Evolutionary conservation across 352 stramenopile genomes (phyloP).

Genomic region (Blastocystis sp.): DNA sequence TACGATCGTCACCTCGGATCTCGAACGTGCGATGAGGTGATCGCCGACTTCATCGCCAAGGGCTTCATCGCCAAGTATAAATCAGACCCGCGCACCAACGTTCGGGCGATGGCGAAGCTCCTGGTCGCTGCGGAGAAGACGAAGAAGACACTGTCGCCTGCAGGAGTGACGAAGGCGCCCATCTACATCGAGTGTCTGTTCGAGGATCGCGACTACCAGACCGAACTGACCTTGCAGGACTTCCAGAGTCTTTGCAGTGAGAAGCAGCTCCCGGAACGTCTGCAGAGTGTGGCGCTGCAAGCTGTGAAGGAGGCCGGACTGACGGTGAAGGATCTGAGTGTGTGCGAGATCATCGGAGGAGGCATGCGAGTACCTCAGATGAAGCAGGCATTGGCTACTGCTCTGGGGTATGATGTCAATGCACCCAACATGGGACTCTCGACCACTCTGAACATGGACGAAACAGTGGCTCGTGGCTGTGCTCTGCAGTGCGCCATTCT

Average conservation of each 20-base stretch:
- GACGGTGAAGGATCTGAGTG: conserved; percentile 77
- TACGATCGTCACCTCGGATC: conserved; percentile 90
- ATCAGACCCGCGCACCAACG: conserved; percentile 79
- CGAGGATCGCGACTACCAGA: conserved; percentile 91
- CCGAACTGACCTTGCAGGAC: conserved; percentile 83
- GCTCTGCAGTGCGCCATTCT: conserved; percentile 96
- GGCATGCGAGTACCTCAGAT: conserved; percentile 88
- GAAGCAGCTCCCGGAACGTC: conserved; percentile 1
- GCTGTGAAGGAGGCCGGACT: conserved; percentile 76
- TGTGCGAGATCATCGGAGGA: conserved; percentile 90
- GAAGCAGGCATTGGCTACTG: conserved; percentile 81
- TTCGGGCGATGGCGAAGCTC: conserved; percentile 92
- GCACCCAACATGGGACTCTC: conserved; percentile 84
- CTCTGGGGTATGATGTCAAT: conserved; percentile 79
- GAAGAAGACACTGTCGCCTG: conserved; percentile 95
- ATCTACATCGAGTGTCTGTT: conserved; percentile 96
- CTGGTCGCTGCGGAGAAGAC: conserved; percentile 92
- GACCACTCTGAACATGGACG: conserved; percentile 96
- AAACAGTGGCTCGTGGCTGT: conserved; percentile 90
- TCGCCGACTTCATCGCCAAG: conserved; percentile 84
- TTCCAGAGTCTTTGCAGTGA: conserved; percentile 84
- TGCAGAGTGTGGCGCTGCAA: conserved; percentile 8
- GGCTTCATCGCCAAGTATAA: conserved; percentile 94
- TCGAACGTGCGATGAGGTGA: conserved; percentile 88
- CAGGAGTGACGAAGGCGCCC: conserved; percentile 88